Base-by-base conservation (phyloP, 1,284 basidiomycete species). In the Ustilago hordei region DNA sequence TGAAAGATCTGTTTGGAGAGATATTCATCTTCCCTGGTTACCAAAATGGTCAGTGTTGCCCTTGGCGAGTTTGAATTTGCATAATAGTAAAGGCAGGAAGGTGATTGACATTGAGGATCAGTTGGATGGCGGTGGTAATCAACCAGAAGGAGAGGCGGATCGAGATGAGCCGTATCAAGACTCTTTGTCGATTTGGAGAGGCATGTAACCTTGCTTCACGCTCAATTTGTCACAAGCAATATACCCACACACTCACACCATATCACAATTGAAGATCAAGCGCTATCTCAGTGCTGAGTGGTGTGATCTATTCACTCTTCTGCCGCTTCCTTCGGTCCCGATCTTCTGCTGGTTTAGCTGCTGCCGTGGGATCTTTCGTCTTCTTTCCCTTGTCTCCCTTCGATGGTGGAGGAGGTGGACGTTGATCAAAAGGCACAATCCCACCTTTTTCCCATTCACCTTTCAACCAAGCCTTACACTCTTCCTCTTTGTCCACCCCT, bases 361-460 rank as follows among this genome's bases (percentile, higher is more conserved):
- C 12, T 13, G 32, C 45, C 3, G 53, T 43, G 19, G 52, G 1
- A n/a, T 55, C 63, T 34, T 69, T 58, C 56, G 70, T 69, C 64
- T 67, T 63, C 69, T 76, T 73, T 4, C 23, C 71, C 64, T 71
- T 73, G 5, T 81, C 60, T 5, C 50, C 68, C 38, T 73, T 77
- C 1, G 45, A 55, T 13, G 64, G 58, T 3, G 57, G 55, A 2
- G 70, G 67, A 2, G 58, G 31, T 1, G 70, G 68, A 4, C 82
- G 52, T 55, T 84, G 80, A 15, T 77, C 75, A 15, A 59, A 19
- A 0, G 80, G 73, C 8, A 85, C 73, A 23, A 85, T 72, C 11
- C 76, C 61, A 2, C 84, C 84, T 1, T 60, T 61, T 4, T 75
- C 66, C 84, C 84, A 85, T 28, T 69, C 69, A 1, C 41, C 55